These are phyloP conservation scores for Phytopythium litorale DNA, from an alignment of 352 stramenopile species.

Conservation along the genomic window DNA sequence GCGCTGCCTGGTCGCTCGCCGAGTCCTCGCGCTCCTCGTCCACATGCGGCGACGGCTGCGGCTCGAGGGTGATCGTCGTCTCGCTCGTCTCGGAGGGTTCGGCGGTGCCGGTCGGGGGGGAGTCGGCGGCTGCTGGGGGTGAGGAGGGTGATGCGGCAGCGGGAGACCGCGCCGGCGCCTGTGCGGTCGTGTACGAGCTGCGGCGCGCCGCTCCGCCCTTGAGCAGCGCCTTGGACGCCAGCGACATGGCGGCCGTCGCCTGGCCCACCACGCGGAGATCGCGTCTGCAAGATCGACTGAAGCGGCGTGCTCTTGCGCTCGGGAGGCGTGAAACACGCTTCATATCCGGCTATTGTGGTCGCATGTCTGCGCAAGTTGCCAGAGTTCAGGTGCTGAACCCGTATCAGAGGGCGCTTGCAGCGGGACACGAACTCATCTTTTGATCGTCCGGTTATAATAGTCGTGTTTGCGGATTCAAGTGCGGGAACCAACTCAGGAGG, in stretches of 20 bases:
- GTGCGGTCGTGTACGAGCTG: constrained; percentile 1
- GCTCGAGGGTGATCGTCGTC: neutral
- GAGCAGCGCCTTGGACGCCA: constrained; percentile 5
- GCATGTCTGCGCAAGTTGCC: too few relatives aligned
- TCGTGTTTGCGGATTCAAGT: too few relatives aligned
- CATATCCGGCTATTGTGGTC: too few relatives aligned
- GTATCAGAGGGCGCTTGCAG: too few relatives aligned
- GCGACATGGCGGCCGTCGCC: constrained; percentile 1
- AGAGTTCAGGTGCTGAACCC: too few relatives aligned
- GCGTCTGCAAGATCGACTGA: too few relatives aligned
- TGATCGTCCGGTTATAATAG: too few relatives aligned
- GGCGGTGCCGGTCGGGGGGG: neutral
- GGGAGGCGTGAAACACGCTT: too few relatives aligned
- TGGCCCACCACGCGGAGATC: neutral
- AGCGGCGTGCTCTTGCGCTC: too few relatives aligned
- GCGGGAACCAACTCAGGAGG: too few relatives aligned
- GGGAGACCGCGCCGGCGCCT: neutral
- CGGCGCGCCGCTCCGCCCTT: neutral
- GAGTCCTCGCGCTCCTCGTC: neutral
- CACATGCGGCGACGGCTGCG: constrained; percentile 3
- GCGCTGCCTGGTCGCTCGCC: constrained; percentile 3
- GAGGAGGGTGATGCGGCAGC: too few relatives aligned
- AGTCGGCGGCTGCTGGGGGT: neutral
- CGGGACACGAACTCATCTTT: too few relatives aligned
- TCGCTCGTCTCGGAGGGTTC: neutral